Evolutionary conservation across 495 filamentous ascomycete species (phyloP).

Genomic region (Neurospora sp.): DNA sequence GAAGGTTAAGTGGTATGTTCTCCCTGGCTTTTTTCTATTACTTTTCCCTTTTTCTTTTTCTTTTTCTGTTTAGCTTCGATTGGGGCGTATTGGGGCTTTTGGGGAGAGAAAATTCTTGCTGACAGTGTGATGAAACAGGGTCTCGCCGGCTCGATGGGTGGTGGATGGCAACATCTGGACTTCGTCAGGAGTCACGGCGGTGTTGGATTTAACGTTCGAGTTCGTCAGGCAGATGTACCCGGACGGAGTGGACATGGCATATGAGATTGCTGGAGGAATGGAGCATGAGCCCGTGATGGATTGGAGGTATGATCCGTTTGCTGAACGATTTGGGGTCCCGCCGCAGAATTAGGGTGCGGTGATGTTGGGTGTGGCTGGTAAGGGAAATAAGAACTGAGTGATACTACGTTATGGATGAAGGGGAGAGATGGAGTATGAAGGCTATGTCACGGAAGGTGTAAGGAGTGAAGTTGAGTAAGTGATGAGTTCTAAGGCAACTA

Average conservation of each 20-base stretch:
- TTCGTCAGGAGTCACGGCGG: constrained; percentile 14
- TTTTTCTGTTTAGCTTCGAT: neutral
- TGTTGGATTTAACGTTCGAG: constrained; percentile 8
- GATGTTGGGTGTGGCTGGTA: neutral
- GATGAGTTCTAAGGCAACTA: neutral
- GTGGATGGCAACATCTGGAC: constrained; percentile 22
- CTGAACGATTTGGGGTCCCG: constrained; percentile 3
- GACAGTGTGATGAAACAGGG: constrained; percentile 3
- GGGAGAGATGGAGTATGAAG: neutral
- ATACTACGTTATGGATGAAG: neutral
- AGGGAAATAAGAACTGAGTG: neutral
- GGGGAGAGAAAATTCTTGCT: neutral
- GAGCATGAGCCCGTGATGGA: constrained; percentile 7
- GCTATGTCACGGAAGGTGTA: neutral
- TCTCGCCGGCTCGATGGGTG: constrained; percentile 16
- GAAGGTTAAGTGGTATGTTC: constrained; percentile 12
- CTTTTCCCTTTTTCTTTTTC: no score
- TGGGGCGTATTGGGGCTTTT: neutral
- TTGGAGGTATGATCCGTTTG: constrained; percentile 10
- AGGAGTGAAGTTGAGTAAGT: neutral
- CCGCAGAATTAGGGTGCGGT: neutral
- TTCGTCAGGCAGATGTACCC: constrained; percentile 14
- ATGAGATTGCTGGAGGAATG: neutral
- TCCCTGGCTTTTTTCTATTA: neutral
- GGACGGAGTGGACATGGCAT: constrained; percentile 6